These are phyloP conservation scores for Yarrowia sp. DNA, from an alignment of 805 yeast species.

Conservation along the genomic window DNA sequence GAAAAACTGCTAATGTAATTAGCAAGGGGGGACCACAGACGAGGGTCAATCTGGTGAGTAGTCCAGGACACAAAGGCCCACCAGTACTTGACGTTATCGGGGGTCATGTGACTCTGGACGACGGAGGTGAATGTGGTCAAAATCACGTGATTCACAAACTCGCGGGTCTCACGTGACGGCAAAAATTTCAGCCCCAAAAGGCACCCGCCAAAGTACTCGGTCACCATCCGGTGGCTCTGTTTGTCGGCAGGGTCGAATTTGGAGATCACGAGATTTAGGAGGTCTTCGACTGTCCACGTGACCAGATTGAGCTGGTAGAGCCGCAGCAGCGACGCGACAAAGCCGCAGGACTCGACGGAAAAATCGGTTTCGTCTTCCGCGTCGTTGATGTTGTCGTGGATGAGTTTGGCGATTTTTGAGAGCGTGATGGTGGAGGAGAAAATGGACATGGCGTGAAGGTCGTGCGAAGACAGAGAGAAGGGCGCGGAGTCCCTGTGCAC, in stretches of 20 bases:
- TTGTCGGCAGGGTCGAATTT: constrained; percentile 71
- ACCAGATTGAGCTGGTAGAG: constrained; percentile 58
- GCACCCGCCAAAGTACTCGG: constrained; percentile 74
- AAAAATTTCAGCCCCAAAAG: constrained; percentile 51
- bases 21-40: constrained; percentile 66
- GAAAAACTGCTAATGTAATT: constrained; percentile 57
- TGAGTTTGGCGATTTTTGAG: not conserved
- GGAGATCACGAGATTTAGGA: constrained; percentile 58
- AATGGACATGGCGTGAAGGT: not conserved
- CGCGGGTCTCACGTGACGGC: constrained; percentile 37
- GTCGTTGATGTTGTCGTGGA: constrained; percentile 5
- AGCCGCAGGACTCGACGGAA: constrained; percentile 40
- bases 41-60: constrained; percentile 60
- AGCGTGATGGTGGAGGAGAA: constrained; percentile 9
- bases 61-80: constrained; percentile 75
- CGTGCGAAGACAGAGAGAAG: not conserved
- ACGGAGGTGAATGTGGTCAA: constrained; percentile 51
- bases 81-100: constrained; percentile 80
- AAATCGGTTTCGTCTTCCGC: constrained; percentile 29
- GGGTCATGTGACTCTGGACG: constrained; percentile 67
- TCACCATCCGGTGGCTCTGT: constrained; percentile 73
- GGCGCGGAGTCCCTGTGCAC: not conserved
- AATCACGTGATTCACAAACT: constrained; percentile 50
- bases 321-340: constrained; percentile 59
- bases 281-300: constrained; percentile 57